These are phyloP conservation scores for Lipomyces spencermartinsiae DNA, from an alignment of 805 yeast genomes.

Conservation along the genomic window DNA sequence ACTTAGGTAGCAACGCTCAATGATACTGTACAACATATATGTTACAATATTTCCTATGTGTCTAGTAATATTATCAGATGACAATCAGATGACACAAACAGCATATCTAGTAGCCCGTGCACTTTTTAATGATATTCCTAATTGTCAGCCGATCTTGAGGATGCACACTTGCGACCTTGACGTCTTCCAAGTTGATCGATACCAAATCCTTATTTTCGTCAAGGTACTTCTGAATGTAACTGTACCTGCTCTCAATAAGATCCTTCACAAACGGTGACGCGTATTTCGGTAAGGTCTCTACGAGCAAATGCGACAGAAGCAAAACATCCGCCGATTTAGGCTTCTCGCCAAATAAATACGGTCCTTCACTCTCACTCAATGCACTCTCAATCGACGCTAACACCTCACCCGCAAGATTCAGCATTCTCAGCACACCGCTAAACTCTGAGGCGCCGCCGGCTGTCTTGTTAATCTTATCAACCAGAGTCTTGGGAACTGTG, in stretches of 20 bases:
- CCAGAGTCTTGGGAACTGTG: constrained; percentile 20
- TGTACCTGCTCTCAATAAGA: constrained; percentile 26
- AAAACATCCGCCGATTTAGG: constrained; percentile 36
- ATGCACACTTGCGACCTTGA: not conserved
- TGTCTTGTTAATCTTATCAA: constrained; percentile 21
- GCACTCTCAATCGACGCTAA: constrained; percentile 21
- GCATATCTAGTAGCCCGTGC: constrained; percentile 10
- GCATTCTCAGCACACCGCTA: constrained; percentile 34
- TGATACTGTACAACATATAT: not conserved
- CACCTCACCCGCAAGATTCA: constrained; percentile 29
- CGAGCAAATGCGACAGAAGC: constrained; percentile 33
- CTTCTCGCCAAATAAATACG: constrained; percentile 10
- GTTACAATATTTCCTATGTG: not conserved
- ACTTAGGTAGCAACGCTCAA: not conserved
- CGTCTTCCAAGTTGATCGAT: not conserved
- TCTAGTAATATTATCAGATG: not conserved
- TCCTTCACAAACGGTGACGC: constrained; percentile 33
- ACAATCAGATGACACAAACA: no score
- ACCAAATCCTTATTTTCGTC: constrained; percentile 16
- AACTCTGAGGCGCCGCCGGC: constrained; percentile 27
- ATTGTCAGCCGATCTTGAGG: not conserved
- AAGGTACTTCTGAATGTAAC: constrained; percentile 15
- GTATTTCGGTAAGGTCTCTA: constrained; percentile 32
- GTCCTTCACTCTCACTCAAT: constrained; percentile 10
- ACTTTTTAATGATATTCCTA: constrained; percentile 11